Evolutionary conservation across 2,329 filamentous ascomycete species (phyloP).

Genomic region (Exophiala alcalophila): DNA sequence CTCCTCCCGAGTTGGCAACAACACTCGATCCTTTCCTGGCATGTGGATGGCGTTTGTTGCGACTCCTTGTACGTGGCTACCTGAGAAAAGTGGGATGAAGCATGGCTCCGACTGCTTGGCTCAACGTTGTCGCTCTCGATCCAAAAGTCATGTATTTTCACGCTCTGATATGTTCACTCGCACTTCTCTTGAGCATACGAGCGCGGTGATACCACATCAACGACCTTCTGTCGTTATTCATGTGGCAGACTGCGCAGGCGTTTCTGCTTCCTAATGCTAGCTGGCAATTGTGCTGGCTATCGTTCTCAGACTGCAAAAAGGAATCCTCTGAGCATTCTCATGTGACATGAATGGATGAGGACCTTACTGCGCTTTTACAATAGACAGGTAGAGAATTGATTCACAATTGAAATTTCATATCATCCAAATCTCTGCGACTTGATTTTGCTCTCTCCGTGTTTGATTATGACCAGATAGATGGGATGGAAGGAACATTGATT

Average conservation of each 20-base stretch:
- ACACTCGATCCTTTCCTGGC: conserved; percentile 19
- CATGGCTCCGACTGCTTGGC: conserved; percentile 32
- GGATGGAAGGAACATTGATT: too few species aligned
- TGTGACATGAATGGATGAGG: conserved; percentile 28
- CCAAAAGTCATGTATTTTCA: conserved; percentile 28
- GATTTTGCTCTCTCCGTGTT: too few species aligned
- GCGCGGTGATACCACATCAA: conserved; percentile 24
- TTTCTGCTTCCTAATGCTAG: conserved; percentile 25
- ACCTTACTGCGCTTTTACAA: conserved; percentile 21
- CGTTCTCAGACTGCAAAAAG: conserved; percentile 26
- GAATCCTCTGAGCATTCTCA: conserved; percentile 24
- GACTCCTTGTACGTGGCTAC: conserved; percentile 19
- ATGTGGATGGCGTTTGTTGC: conserved; percentile 32
- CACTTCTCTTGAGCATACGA: conserved; percentile 22
- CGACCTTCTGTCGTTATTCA: conserved; percentile 16
- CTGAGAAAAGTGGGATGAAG: conserved; percentile 34
- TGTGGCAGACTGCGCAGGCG: conserved; percentile 25
- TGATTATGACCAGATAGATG: too few species aligned
- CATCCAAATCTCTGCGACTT: too few species aligned
- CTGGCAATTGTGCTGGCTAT: conserved; percentile 27
- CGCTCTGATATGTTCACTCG: conserved; percentile 7
- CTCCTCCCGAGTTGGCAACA: conserved; percentile 10
- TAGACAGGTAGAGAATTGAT: conserved; percentile 28
- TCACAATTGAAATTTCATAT: conserved; percentile 15
- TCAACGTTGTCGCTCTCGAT: conserved; percentile 25